Percentiles rank a stretch among this genome's conserved stretches.
These are phyloP conservation scores for Mortierella sp. DNA, from an alignment of 371 early-diverging fungal genomes.

Conservation along the genomic window DNA sequence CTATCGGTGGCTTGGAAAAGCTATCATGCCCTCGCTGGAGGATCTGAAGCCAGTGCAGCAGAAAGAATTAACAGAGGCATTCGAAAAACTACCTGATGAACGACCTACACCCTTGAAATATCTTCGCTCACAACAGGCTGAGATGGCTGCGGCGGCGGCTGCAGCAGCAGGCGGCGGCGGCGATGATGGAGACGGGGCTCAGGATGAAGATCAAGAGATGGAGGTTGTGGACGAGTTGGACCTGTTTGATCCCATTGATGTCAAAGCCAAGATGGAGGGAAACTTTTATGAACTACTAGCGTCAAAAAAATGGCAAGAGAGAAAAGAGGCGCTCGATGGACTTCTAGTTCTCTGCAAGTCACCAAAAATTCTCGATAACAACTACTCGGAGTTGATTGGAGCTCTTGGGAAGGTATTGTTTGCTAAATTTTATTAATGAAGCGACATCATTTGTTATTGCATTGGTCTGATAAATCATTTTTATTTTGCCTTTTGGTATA, in stretches of 20 bases:
- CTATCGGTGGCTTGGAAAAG: constrained; percentile 86
- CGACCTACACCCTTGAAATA: constrained; percentile 78
- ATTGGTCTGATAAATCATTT: neutral
- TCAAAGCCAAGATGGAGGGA: constrained; percentile 84
- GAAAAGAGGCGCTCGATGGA: constrained; percentile 91
- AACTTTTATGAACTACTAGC: constrained; percentile 77
- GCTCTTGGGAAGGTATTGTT: constrained; percentile 81
- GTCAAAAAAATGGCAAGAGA: constrained; percentile 96
- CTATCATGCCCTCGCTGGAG: constrained; percentile 71
- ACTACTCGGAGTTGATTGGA: constrained; percentile 84
- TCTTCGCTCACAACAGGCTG: constrained; percentile 82
- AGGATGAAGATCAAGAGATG: constrained; percentile 65
- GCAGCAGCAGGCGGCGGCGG: constrained; percentile 55
- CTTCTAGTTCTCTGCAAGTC: constrained; percentile 77
- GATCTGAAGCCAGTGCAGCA: constrained; percentile 89
- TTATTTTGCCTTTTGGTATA: constrained; percentile 3
- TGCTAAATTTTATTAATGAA: neutral
- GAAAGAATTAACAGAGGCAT: constrained; percentile 90
- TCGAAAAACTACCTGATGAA: constrained; percentile 77
- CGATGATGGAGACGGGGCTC: constrained; percentile 40
- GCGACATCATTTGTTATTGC: neutral
- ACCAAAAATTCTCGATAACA: constrained; percentile 82
- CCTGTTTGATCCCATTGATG: constrained; percentile 91
- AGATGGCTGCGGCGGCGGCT: constrained; percentile 63
- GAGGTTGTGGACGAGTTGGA: constrained; percentile 82